These are phyloP conservation scores for Raffaelea ambrosiae DNA, from an alignment of 2,329 filamentous ascomycete species.

Conservation along the genomic window DNA sequence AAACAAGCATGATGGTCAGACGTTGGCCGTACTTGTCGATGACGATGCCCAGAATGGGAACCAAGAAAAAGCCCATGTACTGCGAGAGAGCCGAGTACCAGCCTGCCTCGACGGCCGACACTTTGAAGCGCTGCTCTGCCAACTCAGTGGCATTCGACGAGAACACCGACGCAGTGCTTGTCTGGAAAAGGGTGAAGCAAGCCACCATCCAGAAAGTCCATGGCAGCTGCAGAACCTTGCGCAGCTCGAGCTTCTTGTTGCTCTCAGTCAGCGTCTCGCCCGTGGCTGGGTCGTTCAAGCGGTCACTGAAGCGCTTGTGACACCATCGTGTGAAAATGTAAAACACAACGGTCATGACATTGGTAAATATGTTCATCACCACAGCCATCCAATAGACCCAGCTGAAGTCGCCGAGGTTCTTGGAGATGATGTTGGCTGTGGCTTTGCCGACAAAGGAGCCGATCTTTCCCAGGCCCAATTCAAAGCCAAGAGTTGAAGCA, in stretches of 20 bases:
- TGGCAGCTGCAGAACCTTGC: conserved; percentile 46
- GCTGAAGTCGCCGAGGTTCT: conserved; percentile 41
- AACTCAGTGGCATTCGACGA: conserved; percentile 51
- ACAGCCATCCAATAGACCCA: conserved; percentile 56
- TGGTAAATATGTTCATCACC: conserved; percentile 57
- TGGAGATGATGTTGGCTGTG: conserved; percentile 13
- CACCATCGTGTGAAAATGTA: conserved; percentile 42
- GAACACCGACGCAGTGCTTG: conserved; percentile 45
- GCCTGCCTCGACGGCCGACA: conserved; percentile 44
- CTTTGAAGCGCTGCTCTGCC: conserved; percentile 49
- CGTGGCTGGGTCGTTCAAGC: conserved; percentile 41
- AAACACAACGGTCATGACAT: conserved; percentile 42
- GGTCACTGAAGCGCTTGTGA: conserved; percentile 32
- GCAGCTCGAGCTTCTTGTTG: conserved; percentile 46
- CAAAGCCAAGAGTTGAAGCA: conserved; percentile 51
- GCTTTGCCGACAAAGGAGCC: conserved; percentile 50
- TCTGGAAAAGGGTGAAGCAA: conserved; percentile 49
- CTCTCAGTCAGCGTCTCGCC: conserved; percentile 52
- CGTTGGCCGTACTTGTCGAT: conserved; percentile 30
- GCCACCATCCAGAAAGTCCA: conserved; percentile 53
- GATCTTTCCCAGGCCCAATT: conserved; percentile 52
- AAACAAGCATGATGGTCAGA: conserved; percentile 27
- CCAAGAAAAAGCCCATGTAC: conserved; percentile 49
- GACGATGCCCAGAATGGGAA: conserved; percentile 38
- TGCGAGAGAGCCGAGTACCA: conserved; percentile 52